Conservation (phyloP, 345 rosid species). For the Melaleuca quinquenervia region DNA sequence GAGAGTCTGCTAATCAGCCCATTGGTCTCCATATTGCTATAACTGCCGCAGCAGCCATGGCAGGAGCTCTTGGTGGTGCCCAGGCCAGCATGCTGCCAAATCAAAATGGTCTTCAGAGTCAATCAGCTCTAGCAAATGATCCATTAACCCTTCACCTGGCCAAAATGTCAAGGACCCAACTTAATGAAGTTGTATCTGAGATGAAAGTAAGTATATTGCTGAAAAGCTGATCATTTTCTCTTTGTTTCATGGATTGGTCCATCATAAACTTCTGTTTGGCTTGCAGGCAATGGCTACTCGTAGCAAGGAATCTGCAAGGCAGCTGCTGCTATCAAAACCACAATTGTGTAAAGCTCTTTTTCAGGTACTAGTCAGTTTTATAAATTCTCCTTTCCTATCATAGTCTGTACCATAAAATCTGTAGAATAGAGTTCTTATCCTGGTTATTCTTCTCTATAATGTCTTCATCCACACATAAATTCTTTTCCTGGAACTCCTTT, state of each 20-base stretch:
- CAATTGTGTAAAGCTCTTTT: slow-evolving; percentile 79
- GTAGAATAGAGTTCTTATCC: background rate
- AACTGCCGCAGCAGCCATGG: slow-evolving; percentile 66
- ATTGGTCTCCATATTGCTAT: slow-evolving; percentile 80
- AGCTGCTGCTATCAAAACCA: slow-evolving; percentile 66
- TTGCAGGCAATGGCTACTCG: slow-evolving; percentile 64
- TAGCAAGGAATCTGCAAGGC: slow-evolving; percentile 62
- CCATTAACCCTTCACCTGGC: slow-evolving; percentile 90
- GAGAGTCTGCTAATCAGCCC: slow-evolving; percentile 57
- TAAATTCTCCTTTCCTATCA: background rate
- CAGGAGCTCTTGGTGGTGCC: slow-evolving; percentile 67
- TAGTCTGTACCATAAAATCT: background rate
- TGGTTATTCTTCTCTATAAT: background rate
- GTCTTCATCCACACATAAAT: background rate
- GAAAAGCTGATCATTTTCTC: background rate
- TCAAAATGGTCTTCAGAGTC: slow-evolving; percentile 37
- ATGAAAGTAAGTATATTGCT: slow-evolving; percentile 44
- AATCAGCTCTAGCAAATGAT: slow-evolving; percentile 49
- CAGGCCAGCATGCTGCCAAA: slow-evolving; percentile 43
- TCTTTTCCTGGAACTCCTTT: background rate
- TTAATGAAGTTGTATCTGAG: slow-evolving; percentile 63
- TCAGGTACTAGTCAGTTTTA: slow-evolving; percentile 39
- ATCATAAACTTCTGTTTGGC: slow-evolving; percentile 3
- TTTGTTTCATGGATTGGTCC: background rate
- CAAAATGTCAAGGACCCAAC: slow-evolving; percentile 79